Evolutionary conservation across 1,284 basidiomycete genomes (phyloP), one percentile per base, ranked within the genome.

Genomic region (Veloporphyrellus conicus): DNA sequence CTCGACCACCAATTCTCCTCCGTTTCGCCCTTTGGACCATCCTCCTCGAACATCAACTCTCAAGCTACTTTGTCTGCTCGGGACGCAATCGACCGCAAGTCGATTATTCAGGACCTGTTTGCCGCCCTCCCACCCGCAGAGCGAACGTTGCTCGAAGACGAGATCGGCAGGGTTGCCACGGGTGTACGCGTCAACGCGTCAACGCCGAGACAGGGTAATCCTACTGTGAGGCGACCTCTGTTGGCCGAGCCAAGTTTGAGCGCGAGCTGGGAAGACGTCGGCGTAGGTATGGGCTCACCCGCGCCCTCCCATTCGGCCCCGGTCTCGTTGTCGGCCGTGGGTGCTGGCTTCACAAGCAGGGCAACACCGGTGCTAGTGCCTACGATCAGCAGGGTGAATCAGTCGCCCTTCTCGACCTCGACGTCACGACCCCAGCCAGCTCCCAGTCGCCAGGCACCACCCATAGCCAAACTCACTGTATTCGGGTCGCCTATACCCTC

Each of bases 61-160:
- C 52, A 53, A 32, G 25, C 22, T 12, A 28, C 29, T 7, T 38
- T 27, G 6, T 37, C 45, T 20, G 32, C 56, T 57, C 25, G 59
- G 44, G 49, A 71, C 63, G 49, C 55, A 62, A 44, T 69, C 55
- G 61, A 82, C 15, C 76, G 86, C 20, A 74, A 77, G 18, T 76
- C 81, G 54, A 86, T 87, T 74, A 80, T 92, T 45, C 75, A 81
- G 39, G 82, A 84, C 35, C 71, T 87, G 45, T 71, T 84, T 50
- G 69, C 73, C 3, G 71, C 79, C 0, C 71, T 88, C 48, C 81
- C 85, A 0, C 68, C 71, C 3, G 75, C 78, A 0, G 84, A 87
- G 57, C 70, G 78, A 20, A 64, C 65, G 20, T 57, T 78, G n/a
- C 63, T 82, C 0, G 79, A 82, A 54, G 63, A 69, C 11, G 76